A percentile compares a stretch with the other conserved stretches of the same genome.
phyloP scores from a whole-genome alignment of 2,329 filamentous ascomycete genomes.

The Talaromyces sp. region DNA sequence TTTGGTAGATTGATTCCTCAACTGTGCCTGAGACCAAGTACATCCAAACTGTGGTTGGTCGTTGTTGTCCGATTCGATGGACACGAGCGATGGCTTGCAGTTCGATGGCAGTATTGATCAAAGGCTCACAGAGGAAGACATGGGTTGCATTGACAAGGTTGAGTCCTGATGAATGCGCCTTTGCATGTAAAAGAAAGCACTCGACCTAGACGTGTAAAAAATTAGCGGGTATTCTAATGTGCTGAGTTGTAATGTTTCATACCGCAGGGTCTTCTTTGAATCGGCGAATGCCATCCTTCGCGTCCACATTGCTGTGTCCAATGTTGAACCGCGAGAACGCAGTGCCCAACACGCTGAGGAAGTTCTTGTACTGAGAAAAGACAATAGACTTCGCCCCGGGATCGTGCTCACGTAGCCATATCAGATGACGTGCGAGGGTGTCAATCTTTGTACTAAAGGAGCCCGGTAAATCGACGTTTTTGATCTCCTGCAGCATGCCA shows the following conservation, averaged over 20 bases:
- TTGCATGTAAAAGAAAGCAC: slow-evolving; percentile 83
- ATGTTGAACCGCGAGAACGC: slow-evolving; percentile 71
- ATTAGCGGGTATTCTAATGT: neutral
- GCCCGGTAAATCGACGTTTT: slow-evolving; percentile 66
- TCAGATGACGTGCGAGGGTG: slow-evolving; percentile 70
- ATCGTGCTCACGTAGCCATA: slow-evolving; percentile 80
- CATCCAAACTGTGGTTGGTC: slow-evolving; percentile 89
- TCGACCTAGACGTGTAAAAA: slow-evolving; percentile 51
- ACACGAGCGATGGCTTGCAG: slow-evolving; percentile 93
- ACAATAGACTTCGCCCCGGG: slow-evolving; percentile 85
- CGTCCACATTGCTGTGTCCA: slow-evolving; percentile 65
- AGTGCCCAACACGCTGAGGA: slow-evolving; percentile 65
- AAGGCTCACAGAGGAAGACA: slow-evolving; percentile 88
- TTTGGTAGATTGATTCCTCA: slow-evolving; percentile 84
- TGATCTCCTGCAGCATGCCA: slow-evolving; percentile 70
- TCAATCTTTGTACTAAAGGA: slow-evolving; percentile 91
- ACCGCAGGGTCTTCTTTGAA: slow-evolving; percentile 69
- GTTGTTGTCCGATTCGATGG: slow-evolving; percentile 85
- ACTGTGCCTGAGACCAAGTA: slow-evolving; percentile 89
- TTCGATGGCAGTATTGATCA: slow-evolving; percentile 90
- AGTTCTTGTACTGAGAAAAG: slow-evolving; percentile 88
- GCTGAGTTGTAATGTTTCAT: slow-evolving; percentile 1
- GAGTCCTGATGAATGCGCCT: slow-evolving; percentile 79
- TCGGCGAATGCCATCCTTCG: slow-evolving; percentile 60
- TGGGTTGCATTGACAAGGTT: slow-evolving; percentile 91